Evolutionary conservation across 176 grass and related monocot genomes (phyloP).

Genomic region (Luzula sylvatica): DNA sequence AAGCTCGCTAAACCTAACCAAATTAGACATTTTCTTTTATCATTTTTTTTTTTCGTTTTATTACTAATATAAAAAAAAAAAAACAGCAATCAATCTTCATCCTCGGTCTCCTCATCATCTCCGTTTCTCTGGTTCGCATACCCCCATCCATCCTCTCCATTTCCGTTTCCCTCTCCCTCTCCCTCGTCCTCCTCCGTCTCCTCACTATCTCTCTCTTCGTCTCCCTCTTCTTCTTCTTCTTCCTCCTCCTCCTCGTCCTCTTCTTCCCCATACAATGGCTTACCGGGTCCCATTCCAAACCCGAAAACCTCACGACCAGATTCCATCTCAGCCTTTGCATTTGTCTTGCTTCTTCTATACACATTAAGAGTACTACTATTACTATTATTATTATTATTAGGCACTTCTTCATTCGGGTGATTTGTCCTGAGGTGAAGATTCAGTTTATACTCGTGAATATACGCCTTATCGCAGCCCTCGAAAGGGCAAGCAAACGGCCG

Average conservation of each 20-base stretch:
- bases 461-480: conserved; percentile 75
- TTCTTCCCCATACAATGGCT: no score
- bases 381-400: conserved; percentile 20
- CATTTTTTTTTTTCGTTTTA: no score
- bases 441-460: conserved; percentile 80
- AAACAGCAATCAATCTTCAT: conserved; percentile 68
- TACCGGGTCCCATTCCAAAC: background rate
- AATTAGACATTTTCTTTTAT: no score
- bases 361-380: conserved; percentile 16
- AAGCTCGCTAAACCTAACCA: no score
- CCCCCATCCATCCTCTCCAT: conserved; percentile 33
- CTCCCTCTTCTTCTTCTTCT: conserved; percentile 62
- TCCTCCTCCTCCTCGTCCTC: background rate
- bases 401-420: conserved; percentile 50
- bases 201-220: conserved; percentile 47
- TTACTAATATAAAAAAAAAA: no score
- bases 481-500: conserved; percentile 64
- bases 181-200: conserved; percentile 27
- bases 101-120: conserved; percentile 65
- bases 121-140: conserved; percentile 33
- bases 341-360: conserved; percentile 39
- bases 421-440: conserved; percentile 75
- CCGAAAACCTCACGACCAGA: conserved; percentile 20
- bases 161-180: background rate
- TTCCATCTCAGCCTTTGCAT: conserved; percentile 2